A percentile compares a stretch with the other conserved stretches of the same genome.
phyloP scores from a whole-genome alignment of 352 stramenopile genomes.

The Phytophthora meadii region DNA sequence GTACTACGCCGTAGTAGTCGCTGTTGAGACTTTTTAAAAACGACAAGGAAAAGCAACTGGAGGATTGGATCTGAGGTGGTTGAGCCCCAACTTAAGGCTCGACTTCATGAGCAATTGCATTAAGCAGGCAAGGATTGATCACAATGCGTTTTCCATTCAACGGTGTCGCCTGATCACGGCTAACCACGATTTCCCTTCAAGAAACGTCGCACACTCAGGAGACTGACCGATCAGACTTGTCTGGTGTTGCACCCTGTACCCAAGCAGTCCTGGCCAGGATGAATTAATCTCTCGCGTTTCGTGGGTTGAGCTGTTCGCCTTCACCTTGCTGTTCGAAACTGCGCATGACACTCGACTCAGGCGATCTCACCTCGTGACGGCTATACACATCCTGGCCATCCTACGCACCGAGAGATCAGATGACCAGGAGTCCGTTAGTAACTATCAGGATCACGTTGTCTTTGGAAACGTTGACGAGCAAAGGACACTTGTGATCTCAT shows the following conservation, averaged over 20 bases:
- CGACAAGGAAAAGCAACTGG: too few species aligned
- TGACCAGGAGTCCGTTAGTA: slow-evolving; percentile 4
- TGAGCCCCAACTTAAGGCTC: too few species aligned
- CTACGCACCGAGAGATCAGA: slow-evolving; percentile 36
- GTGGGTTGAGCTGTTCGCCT: slow-evolving; percentile 2
- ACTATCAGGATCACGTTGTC: slow-evolving; percentile 9
- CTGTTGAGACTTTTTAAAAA: too few species aligned
- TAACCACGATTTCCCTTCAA: slow-evolving; percentile 1
- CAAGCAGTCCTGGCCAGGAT: background rate
- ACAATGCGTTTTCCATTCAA: too few species aligned
- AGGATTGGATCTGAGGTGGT: too few species aligned
- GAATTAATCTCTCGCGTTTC: background rate
- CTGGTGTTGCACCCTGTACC: background rate
- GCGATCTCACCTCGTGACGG: slow-evolving; percentile 1
- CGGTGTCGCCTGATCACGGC: background rate
- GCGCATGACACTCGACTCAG: slow-evolving; percentile 19
- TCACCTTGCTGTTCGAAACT: slow-evolving; percentile 28
- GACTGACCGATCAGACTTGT: background rate
- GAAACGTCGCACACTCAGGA: background rate
- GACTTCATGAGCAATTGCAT: too few species aligned
- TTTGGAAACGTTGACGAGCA: background rate
- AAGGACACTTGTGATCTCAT: slow-evolving; percentile 2
- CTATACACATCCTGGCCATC: slow-evolving; percentile 30
- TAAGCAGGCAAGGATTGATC: too few species aligned
- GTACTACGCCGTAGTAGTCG: too few species aligned